Base-by-base conservation (phyloP, 345 rosid species). In the Garcia nutans region DNA sequence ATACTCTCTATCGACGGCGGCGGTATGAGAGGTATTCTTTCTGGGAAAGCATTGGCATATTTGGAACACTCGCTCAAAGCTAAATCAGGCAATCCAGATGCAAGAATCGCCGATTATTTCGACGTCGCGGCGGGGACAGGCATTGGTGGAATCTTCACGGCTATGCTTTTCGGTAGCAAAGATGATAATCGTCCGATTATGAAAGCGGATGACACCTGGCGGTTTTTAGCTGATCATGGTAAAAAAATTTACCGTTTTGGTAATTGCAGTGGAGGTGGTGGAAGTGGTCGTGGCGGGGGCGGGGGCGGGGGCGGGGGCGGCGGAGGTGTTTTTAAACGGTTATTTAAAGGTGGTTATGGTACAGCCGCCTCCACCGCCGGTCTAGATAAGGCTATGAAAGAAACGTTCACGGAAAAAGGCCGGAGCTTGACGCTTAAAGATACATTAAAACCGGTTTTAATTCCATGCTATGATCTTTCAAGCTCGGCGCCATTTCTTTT, bases 91-190 rank as follows among this genome's bases (percentile, higher is more conserved):
- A 83, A 95, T 59, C 99, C 98, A 7, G 89, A 89, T 74, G 97
- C 98, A 70, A 87, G 93, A 77, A 88, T 95, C 77, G 92, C 97
- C 17, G 97, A 95, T 77, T 95, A 83, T 78, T 91, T 95, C 78
- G 99, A 95, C 82, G 97, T 95, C 1, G 97, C 93, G 12, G 92
- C 99, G 13, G 98, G 99, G 16, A 87, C 97, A 5, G 96, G 97
- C 56, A 80, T 93, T 52, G 99, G 98, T 12, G 99, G 99, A 13
- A 83, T 96, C 72, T 93, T 90, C 89, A 88, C 98, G 67, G 86
- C 98, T 72, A 91, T 96, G 99, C 83, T 96, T 1, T 96, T 96
- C 81, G 93, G 85, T 57, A 86, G 97, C 37, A 89, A 82, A 74
- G 98, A 93, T 73, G 86, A 87, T 20, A 70, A 66, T 80, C 89